Conservation (phyloP, 208 protist genomes). For the Wallacemonas sp. region DNA sequence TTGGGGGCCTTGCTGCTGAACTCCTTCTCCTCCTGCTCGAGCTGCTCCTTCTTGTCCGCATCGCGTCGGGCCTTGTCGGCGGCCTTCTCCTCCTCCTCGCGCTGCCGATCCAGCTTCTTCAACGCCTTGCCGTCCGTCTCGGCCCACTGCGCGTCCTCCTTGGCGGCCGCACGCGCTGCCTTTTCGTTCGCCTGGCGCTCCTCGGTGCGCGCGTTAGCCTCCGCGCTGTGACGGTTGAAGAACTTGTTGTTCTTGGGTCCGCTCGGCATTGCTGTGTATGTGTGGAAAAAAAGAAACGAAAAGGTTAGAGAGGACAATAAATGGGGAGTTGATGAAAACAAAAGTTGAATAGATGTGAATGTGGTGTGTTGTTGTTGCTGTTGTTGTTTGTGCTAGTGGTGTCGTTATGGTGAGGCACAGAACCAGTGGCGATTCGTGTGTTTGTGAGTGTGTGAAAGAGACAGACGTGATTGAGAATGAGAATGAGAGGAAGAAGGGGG, state of each 20-base stretch:
- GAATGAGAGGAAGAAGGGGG: too few relatives aligned
- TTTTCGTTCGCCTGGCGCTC: conserved; percentile 44
- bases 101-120: conserved; percentile 64
- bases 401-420: too few relatives aligned
- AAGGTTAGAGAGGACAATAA: background rate
- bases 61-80: conserved; percentile 45
- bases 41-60: conserved; percentile 74
- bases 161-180: conserved; percentile 28
- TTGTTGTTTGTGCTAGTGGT: background rate
- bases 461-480: too few relatives aligned
- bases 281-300: too few relatives aligned
- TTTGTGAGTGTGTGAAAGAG: too few relatives aligned
- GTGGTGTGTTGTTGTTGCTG: too few relatives aligned
- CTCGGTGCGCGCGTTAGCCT: conserved; percentile 71
- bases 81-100: conserved; percentile 66
- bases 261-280: conserved; percentile 86
- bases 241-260: conserved; percentile 85
- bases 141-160: conserved; percentile 77
- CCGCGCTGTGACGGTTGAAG: conserved; percentile 83
- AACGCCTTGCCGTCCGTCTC: conserved; percentile 59
- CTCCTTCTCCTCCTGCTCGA: conserved; percentile 70
- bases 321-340: too few relatives aligned
- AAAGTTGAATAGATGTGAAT: too few relatives aligned
- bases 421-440: too few relatives aligned
- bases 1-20: conserved; percentile 54